Percentiles rank a stretch among this genome's conserved stretches.
These are phyloP conservation scores for Entelexis sorbosivorans DNA, from an alignment of 1,139 yeast genomes.

Conservation along the genomic window DNA sequence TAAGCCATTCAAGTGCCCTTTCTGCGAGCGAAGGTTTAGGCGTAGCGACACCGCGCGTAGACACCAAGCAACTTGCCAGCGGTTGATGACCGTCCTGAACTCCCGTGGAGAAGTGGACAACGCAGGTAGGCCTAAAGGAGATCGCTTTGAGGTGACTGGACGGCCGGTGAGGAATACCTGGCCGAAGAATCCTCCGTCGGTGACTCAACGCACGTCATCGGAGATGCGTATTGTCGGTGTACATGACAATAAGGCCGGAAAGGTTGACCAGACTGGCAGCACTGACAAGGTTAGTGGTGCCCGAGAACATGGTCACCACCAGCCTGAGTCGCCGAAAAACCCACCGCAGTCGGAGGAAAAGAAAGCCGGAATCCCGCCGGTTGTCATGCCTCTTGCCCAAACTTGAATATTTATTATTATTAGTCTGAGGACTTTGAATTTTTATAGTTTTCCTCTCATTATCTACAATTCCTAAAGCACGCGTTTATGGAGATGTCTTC, in stretches of 20 bases:
- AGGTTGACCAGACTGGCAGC: not conserved
- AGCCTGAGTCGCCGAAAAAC: too few species aligned
- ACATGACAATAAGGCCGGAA: not conserved
- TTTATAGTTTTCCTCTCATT: too few species aligned
- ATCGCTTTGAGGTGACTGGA: not conserved
- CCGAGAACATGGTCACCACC: not conserved
- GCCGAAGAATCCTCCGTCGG: not conserved
- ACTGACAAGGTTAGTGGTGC: not conserved
- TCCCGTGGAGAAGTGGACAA: not conserved
- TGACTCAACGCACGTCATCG: not conserved
- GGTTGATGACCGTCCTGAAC: not conserved
- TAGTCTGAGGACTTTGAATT: too few species aligned
- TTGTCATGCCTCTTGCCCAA: slow-evolving; percentile 8
- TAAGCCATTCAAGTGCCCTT: slow-evolving; percentile 16
- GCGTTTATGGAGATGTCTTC: not conserved
- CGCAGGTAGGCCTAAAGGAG: not conserved
- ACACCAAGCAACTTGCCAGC: slow-evolving; percentile 11
- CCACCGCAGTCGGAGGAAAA: not conserved
- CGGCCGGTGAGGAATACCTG: not conserved
- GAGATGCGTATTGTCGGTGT: not conserved
- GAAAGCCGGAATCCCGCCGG: slow-evolving; percentile 5
- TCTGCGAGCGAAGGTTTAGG: slow-evolving; percentile 9
- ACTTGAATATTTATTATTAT: not conserved
- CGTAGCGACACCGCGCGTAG: slow-evolving; percentile 15
- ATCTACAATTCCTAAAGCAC: not conserved